Evolutionary conservation across 305 asterid species (phyloP).

Genomic region (Coffea humblotiana): DNA sequence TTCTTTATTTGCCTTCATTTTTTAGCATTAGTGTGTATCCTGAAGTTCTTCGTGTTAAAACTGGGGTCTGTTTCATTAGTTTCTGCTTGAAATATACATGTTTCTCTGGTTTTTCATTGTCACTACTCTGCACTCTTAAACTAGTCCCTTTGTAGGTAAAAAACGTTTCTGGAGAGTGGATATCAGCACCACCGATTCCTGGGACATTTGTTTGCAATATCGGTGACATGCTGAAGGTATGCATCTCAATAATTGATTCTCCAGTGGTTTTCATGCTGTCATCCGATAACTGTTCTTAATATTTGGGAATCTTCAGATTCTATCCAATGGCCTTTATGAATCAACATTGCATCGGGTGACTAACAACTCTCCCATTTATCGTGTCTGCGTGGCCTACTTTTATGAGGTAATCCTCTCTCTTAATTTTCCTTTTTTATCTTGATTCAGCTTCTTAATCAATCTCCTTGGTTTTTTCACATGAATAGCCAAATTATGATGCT

Average conservation of each 20-base stretch:
- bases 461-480: slow-evolving; percentile 3
- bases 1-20: not conserved
- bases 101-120: not conserved
- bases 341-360: slow-evolving; percentile 83
- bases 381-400: slow-evolving; percentile 81
- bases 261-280: not conserved
- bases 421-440: not conserved
- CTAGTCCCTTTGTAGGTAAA: slow-evolving; percentile 50
- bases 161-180: slow-evolving; percentile 76
- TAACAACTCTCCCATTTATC: slow-evolving; percentile 60
- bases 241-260: not conserved
- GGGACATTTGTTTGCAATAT: slow-evolving; percentile 92
- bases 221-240: slow-evolving; percentile 91
- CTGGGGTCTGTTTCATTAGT: not conserved
- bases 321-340: slow-evolving; percentile 76
- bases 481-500: slow-evolving; percentile 80
- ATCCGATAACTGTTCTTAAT: not conserved
- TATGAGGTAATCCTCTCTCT: slow-evolving; percentile 56
- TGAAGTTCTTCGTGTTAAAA: not conserved
- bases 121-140: not conserved
- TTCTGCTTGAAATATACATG: not conserved
- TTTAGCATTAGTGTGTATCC: not conserved
- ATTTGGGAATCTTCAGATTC: slow-evolving; percentile 39
- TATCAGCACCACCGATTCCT: slow-evolving; percentile 77
- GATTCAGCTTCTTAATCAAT: not conserved